Base-by-base conservation (phyloP, 345 rosid species). In the Luvunga scandens region DNA sequence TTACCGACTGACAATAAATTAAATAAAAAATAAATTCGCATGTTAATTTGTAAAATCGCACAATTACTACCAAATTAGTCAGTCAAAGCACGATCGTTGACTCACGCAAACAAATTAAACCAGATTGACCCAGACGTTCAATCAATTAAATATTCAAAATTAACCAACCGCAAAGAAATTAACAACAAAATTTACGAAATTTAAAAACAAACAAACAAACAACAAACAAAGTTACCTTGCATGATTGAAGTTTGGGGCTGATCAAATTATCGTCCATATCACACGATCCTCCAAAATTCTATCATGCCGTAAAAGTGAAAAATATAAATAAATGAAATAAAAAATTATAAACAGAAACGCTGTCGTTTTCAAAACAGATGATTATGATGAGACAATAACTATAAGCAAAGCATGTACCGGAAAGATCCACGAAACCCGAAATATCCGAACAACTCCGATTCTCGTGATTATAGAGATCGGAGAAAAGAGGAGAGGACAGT, bases 161-260 rank as follows among this genome's bases (percentile, higher is more conserved):
- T 27, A 75, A 42, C 9, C 27, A 63, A 39, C 42, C 56, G 4
- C 33, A 9, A 61, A 7, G 36, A 72, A 57, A 13, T 31, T 5
- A 13, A 56, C 9, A 12, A 55, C 25, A 56, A 21, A 45, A 45
- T 12, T 45, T 45, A 19, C 36, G 56, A 22, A 13, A 62, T n/a
- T 3, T 13, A 48, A 34, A 50, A 7, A 8, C 18, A 3, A 30
- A 34, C 10, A 21, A 38, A 24, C 24, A 24, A 60, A 59, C 9
- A n/a, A 60, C 14, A 18, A 74, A 31, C 45, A 13, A 62, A 62
- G 71, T 18, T 65, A 79, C 89, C 84, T 86, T 79, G 65, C 36
- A 60, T 27, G 69, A 80, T 19, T 77, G 74, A 24, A 79, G 81
- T 50, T 78, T 75, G 72, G 78, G 55, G 28, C 76, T 7, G 82